These are phyloP conservation scores for Lactarius sp. DNA, from an alignment of 768 basidiomycete genomes.

Conservation along the genomic window DNA sequence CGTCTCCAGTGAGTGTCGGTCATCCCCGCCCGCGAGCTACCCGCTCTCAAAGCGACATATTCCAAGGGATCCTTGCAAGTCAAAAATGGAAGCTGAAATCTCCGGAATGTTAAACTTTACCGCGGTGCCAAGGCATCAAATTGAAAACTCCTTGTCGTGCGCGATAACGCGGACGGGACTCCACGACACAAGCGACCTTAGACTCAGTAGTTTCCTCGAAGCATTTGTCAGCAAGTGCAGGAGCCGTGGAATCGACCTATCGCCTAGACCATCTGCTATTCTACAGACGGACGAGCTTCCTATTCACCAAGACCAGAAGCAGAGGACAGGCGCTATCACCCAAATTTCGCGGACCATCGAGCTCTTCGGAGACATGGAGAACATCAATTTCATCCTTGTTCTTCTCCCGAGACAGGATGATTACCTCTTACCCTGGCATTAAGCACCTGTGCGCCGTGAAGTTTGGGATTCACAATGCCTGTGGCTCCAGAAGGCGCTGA, in stretches of 20 bases:
- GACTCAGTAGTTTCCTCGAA: conserved; percentile 4
- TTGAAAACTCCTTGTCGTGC: conserved; percentile 67
- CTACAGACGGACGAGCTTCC: conserved; percentile 17
- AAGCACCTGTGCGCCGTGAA: conserved; percentile 34
- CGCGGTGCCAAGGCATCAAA: conserved; percentile 43
- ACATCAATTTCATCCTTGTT: conserved; percentile 60
- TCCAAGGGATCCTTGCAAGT: conserved; percentile 36
- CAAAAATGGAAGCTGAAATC: conserved; percentile 51
- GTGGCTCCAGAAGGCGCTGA: conserved; percentile 56
- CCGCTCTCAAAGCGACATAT: conserved; percentile 50
- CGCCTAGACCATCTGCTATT: too few relatives aligned
- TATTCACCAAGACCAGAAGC: too few relatives aligned
- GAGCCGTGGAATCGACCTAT: conserved; percentile 36
- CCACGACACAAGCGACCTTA: too few relatives aligned
- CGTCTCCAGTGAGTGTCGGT: conserved; percentile 46
- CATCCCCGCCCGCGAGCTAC: too few relatives aligned
- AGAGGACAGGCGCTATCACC: conserved; percentile 38
- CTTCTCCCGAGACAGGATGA: conserved; percentile 14
- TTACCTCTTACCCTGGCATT: too few relatives aligned
- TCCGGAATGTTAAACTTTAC: conserved; percentile 65
- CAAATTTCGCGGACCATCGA: conserved; percentile 36
- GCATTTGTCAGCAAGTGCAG: conserved; percentile 53
- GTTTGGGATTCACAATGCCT: conserved; percentile 74
- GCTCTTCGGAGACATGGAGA: conserved; percentile 26
- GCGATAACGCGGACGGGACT: conserved; percentile 41